Evolutionary conservation across 2,329 filamentous ascomycete genomes (phyloP), one percentile per base, ranked within the genome.

Genomic region (Daldinia sp.): DNA sequence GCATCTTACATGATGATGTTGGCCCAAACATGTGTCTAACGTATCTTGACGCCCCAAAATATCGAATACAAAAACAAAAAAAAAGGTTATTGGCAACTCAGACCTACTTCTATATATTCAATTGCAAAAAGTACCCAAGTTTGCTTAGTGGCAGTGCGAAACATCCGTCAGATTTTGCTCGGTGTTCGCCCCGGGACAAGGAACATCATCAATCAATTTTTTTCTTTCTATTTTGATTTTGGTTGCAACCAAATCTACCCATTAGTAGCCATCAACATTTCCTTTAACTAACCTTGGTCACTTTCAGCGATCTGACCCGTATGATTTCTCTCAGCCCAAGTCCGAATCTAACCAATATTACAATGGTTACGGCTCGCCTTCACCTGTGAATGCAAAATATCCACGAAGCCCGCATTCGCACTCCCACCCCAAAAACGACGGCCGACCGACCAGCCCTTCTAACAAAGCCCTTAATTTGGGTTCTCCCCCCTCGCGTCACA

Each of bases 261-360:
- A 27, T 39, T 39, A 47, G 17, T n/a, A 58, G 32, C 11, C 48
- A 48, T 35, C 53, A 30, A 47, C 15, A 30, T 49, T 56, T 30
- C 37, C 23, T 39, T 53, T 23, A 19, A 51, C 55, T 61, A 52
- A 59, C 52, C 15, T 64, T 25, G 23, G 48, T 32, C 35, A 49
- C 21, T 60, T 25, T 54, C 68, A 71, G 63, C 82, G 85, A 61
- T 76, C 75, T 56, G 73, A 81, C 41, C 77, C 81, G 47, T 86
- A 85, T 55, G 71, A 72, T 58, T 70, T 70, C 54, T 53, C 70
- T 19, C 65, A 69, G 34, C 51, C 68, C 27, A 74, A 73, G 62
- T 54, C 66, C 51, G 72, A 73, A 63, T 63, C 68, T 8, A 68
- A 63, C 68, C 82, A 82, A 76, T 74, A 69, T 61, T 69, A 68